phyloP scores from a whole-genome alignment of 164 flowering plant genomes.

The Annona cherimola region DNA sequence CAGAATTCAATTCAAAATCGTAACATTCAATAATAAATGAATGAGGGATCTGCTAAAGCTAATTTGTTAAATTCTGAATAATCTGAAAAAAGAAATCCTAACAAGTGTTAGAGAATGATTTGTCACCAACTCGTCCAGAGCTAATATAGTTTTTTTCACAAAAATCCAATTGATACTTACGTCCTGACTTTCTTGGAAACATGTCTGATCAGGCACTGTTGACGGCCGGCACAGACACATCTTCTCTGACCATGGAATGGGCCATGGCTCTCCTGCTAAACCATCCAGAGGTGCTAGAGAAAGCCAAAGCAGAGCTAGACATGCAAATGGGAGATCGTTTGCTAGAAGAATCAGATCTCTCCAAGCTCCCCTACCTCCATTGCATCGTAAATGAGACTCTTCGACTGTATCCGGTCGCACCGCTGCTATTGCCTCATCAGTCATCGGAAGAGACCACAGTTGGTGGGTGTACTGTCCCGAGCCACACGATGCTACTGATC shows the following conservation, averaged over 20 bases:
- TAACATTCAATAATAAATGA: no score
- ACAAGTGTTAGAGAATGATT: no score
- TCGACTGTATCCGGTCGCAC: conserved; percentile 36
- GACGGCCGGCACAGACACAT: conserved; percentile 42
- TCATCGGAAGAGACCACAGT: conserved; percentile 33
- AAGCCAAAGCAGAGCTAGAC: conserved; percentile 35
- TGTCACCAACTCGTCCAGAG: no score
- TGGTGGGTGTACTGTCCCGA: conserved; percentile 34
- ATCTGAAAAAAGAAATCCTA: no score
- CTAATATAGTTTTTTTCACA: no score
- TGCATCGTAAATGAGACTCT: conserved; percentile 37
- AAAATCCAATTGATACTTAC: no score
- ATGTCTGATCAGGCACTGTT: conserved; percentile 25
- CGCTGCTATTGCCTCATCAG: conserved; percentile 42
- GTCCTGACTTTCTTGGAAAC: no score
- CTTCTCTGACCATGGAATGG: conserved; percentile 36
- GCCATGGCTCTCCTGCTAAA: conserved; percentile 42
- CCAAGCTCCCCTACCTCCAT: conserved; percentile 35
- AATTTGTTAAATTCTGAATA: no score
- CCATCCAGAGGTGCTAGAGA: conserved; percentile 29
- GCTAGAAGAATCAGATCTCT: conserved; percentile 38
- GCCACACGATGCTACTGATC: conserved; percentile 34
- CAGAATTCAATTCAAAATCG: no score
- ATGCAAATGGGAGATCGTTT: conserved; percentile 23
- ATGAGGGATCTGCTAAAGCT: no score